Conservation (phyloP, 2,329 filamentous ascomycete genomes). For the Aspergillus sp. region DNA sequence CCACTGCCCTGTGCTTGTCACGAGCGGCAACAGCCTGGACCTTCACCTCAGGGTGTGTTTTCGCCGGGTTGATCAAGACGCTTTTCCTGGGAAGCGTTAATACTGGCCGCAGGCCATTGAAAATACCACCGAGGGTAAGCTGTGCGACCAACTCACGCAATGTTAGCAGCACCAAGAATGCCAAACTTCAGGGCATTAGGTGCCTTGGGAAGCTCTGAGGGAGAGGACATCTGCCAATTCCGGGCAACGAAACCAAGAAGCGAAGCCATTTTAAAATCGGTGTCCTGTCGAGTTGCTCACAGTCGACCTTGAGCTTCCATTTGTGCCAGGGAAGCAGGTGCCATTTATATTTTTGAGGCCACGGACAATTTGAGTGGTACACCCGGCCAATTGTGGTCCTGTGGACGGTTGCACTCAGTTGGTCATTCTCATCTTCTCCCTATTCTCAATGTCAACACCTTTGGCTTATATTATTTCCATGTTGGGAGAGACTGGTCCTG, state of each 20-base stretch:
- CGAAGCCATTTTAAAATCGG: not conserved
- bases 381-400: not conserved
- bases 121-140: not conserved
- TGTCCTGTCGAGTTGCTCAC: not conserved
- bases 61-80: constrained; percentile 47
- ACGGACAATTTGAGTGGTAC: no score
- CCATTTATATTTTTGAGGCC: not conserved
- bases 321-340: not conserved
- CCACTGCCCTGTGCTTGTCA: constrained; percentile 46
- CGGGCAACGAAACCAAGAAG: not conserved
- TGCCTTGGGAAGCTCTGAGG: not conserved
- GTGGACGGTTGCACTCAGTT: not conserved
- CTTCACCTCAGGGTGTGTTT: constrained; percentile 54
- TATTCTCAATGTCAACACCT: no score
- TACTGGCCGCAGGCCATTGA: not conserved
- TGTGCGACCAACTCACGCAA: constrained; percentile 15
- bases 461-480: not conserved
- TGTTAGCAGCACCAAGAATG: constrained; percentile 21
- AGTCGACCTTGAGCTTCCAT: not conserved
- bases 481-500: not conserved
- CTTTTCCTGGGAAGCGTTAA: not conserved
- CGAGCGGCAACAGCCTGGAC: constrained; percentile 55
- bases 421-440: not conserved
- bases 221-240: not conserved
- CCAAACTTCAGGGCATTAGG: constrained; percentile 19